phyloP scores from a whole-genome alignment of 257 asterid genomes.

The Gynochthodes officinalis region DNA sequence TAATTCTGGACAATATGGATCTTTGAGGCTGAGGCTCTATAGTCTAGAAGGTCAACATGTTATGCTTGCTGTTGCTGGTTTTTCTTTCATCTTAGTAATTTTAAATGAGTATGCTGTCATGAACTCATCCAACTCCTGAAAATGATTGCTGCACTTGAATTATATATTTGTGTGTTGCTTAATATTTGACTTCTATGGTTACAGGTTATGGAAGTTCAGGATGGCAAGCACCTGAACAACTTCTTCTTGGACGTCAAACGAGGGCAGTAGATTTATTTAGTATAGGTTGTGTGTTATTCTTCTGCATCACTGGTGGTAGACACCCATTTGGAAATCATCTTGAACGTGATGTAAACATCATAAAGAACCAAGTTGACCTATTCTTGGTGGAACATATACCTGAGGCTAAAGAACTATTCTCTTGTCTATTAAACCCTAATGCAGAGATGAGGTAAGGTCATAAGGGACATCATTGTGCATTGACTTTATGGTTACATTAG shows the following conservation, averaged over 20 bases:
- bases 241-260: conserved; percentile 91
- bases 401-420: conserved; percentile 78
- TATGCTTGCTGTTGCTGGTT: neutral
- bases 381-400: conserved; percentile 81
- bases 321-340: conserved; percentile 88
- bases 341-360: conserved; percentile 86
- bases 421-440: conserved; percentile 54
- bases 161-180: neutral
- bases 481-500: neutral
- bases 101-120: too few relatives aligned
- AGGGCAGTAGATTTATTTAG: conserved; percentile 89
- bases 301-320: conserved; percentile 82
- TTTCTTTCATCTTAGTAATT: neutral
- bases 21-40: neutral
- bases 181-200: conserved; percentile 8
- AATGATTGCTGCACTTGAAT: neutral
- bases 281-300: conserved; percentile 81
- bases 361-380: conserved; percentile 64
- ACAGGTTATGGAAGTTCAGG: conserved; percentile 95
- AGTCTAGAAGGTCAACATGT: neutral
- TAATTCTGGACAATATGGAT: neutral
- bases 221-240: conserved; percentile 99
- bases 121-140: neutral
- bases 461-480: conserved; percentile 3
- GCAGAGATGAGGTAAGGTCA: conserved; percentile 62